Conservation (phyloP, 2,329 filamentous ascomycete genomes). For the Hypocreales sp. region DNA sequence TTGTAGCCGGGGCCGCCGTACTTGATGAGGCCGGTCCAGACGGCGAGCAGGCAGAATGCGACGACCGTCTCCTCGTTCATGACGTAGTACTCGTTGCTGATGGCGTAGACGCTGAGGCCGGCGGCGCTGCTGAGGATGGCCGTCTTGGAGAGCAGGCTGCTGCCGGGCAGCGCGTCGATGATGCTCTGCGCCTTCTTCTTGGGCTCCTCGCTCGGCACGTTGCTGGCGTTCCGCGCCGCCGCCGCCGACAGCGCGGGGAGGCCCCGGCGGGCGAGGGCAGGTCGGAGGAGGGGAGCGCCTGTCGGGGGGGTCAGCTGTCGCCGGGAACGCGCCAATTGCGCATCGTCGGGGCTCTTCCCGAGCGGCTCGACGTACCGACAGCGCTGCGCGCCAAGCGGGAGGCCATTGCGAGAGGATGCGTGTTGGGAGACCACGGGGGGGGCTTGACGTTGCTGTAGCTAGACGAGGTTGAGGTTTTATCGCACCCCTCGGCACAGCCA, state of each 20-base stretch:
- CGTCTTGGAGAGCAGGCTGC: constrained; percentile 84
- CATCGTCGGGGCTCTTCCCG: too few species aligned
- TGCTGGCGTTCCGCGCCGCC: constrained; percentile 55
- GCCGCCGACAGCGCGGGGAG: constrained; percentile 60
- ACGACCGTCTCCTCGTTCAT: constrained; percentile 98
- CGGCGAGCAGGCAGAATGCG: constrained; percentile 78
- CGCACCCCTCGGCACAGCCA: constrained; percentile 23
- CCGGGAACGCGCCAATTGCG: constrained; percentile 6
- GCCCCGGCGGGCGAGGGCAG: constrained; percentile 58
- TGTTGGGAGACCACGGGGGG: constrained; percentile 34
- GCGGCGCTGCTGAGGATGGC: constrained; percentile 90
- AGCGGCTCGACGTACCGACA: constrained; percentile 53
- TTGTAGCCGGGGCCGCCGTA: constrained; percentile 85
- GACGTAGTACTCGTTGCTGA: constrained; percentile 99
- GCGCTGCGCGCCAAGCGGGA: constrained; percentile 93
- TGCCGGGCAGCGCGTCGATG: constrained; percentile 84
- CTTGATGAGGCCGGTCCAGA: constrained; percentile 86
- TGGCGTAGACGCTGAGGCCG: constrained; percentile 81
- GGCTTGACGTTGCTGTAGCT: constrained; percentile 27
- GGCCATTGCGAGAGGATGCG: constrained; percentile 70
- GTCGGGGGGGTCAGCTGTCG: constrained; percentile 9
- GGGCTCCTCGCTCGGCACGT: constrained; percentile 72
- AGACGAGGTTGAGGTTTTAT: constrained; percentile 35
- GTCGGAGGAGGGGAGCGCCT: constrained; percentile 88
- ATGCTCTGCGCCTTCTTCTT: constrained; percentile 96